Evolutionary conservation across 2,329 filamentous ascomycete genomes (phyloP), one percentile per base, ranked within the genome.

Genomic region (Seiridium unicorne): DNA sequence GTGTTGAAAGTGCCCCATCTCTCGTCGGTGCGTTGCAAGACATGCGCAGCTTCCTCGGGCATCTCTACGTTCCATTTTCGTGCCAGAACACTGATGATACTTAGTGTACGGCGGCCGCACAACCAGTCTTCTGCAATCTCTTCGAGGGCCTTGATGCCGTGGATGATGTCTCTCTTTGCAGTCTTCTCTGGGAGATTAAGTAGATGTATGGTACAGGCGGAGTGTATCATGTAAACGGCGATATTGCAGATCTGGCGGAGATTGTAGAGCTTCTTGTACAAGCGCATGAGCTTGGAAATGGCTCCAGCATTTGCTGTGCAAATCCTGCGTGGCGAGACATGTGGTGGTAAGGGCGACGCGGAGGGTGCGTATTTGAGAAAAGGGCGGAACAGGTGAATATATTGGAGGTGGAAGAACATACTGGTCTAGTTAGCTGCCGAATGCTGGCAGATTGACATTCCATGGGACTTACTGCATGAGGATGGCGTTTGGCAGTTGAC

Each of bases 321-420:
- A 58, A 96, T 87, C 66, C 93, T 92, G 18, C 94, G 87, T 0
- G 95, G 94, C 6, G 93, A 97, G 18, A 97, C 91, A 68, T 96
- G 92, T 2, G 87, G 78, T 3, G 93, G 94, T 1, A 97, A 82
- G 1, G 93, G 94, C 1, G 93, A 97, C 1, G 88, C 89, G 5
- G 85, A 79, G 54, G 90, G 92, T 3, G 86, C 89, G 71, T 97
- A 98, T 73, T 95, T 97, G 55, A 98, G 83, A 71, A 98, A 98
- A 0, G 95, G 94, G 4, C 94, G 88, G 79, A 97, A 98, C 4
- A 98, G 87, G 70, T 98, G 93, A 62, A 98, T 96, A 71, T 96
- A 96, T 51, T 97, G 87, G 1, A 98, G 83, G 70, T 98, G 93
- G 74, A 94, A 97, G 76, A 98, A 97, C 93, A 98, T 98, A 78